phyloP scores from a whole-genome alignment of 306 rosid species.

The Begonia peltatifolia region DNA sequence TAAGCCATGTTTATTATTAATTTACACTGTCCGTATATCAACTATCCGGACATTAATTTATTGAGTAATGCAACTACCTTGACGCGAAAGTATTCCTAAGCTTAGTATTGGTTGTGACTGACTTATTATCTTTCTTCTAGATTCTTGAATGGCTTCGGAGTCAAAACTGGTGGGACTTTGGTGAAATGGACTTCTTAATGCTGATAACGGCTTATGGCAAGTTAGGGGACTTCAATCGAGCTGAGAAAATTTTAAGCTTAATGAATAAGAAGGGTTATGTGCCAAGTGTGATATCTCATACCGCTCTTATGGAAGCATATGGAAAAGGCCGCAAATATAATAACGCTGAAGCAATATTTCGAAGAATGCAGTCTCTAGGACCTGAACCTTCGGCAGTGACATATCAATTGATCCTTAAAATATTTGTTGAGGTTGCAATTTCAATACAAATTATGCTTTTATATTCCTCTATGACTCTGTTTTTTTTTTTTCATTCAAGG shows the following conservation, averaged over 20 bases:
- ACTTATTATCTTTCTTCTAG: slow-evolving; percentile 25
- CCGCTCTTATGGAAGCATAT: slow-evolving; percentile 98
- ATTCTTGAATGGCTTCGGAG: slow-evolving; percentile 79
- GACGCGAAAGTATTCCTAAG: background rate
- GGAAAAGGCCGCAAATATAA: slow-evolving; percentile 64
- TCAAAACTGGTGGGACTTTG: slow-evolving; percentile 84
- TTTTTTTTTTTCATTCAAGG: too few species aligned
- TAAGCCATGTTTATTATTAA: too few species aligned
- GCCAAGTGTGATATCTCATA: slow-evolving; percentile 67
- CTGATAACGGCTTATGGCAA: slow-evolving; percentile 93
- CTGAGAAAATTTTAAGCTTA: slow-evolving; percentile 52
- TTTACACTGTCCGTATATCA: too few species aligned
- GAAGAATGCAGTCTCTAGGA: slow-evolving; percentile 73
- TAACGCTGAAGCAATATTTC: slow-evolving; percentile 88
- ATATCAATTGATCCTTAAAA: slow-evolving; percentile 74
- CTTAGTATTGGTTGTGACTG: slow-evolving; percentile 4
- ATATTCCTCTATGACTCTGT: too few species aligned
- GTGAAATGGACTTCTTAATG: slow-evolving; percentile 83
- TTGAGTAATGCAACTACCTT: background rate
- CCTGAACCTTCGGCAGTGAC: slow-evolving; percentile 91
- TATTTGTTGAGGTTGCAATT: slow-evolving; percentile 54
- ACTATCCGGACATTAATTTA: background rate
- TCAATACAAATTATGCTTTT: background rate
- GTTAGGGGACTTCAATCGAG: slow-evolving; percentile 63
- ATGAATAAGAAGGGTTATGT: slow-evolving; percentile 63